Conservation (phyloP, 2,329 filamentous ascomycete species). For the Cladosporium sp. region DNA sequence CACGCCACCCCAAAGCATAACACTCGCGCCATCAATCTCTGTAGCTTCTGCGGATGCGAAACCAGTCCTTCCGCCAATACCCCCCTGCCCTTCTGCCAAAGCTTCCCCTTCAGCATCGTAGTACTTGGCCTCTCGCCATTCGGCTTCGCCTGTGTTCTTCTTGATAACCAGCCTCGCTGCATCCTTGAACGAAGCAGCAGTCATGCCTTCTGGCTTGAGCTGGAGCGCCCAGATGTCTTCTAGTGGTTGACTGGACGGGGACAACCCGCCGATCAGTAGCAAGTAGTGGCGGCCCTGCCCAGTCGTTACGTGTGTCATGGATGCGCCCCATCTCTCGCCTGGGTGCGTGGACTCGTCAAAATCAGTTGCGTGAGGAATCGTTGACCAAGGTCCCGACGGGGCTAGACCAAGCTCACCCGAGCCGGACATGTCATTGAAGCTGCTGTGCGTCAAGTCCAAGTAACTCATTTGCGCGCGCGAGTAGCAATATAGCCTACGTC, state of each 20-base stretch:
- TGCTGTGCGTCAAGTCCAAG: conserved; percentile 24
- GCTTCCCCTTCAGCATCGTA: conserved; percentile 43
- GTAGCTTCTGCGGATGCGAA: conserved; percentile 43
- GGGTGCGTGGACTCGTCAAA: conserved; percentile 44
- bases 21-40: conserved; percentile 48
- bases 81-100: conserved; percentile 37
- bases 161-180: conserved; percentile 47
- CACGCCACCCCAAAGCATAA: conserved; percentile 56
- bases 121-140: conserved; percentile 55
- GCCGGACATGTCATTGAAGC: conserved; percentile 20
- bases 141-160: conserved; percentile 48
- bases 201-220: conserved; percentile 48
- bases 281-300: conserved; percentile 56
- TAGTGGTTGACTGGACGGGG: conserved; percentile 23
- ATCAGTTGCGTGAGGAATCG: conserved; percentile 37
- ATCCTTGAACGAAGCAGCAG: conserved; percentile 53
- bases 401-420: conserved; percentile 22
- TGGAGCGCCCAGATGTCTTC: conserved; percentile 56
- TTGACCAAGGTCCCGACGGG: conserved; percentile 42
- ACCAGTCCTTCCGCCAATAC: conserved; percentile 42
- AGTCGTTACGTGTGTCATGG: conserved; percentile 50
- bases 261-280: conserved; percentile 52
- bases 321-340: conserved; percentile 44
- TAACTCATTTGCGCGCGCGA: conserved; percentile 22
- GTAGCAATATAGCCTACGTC: conserved; percentile 41